phyloP scores from a whole-genome alignment of 2,329 filamentous ascomycete genomes.

The Xylariaceae sp. region DNA sequence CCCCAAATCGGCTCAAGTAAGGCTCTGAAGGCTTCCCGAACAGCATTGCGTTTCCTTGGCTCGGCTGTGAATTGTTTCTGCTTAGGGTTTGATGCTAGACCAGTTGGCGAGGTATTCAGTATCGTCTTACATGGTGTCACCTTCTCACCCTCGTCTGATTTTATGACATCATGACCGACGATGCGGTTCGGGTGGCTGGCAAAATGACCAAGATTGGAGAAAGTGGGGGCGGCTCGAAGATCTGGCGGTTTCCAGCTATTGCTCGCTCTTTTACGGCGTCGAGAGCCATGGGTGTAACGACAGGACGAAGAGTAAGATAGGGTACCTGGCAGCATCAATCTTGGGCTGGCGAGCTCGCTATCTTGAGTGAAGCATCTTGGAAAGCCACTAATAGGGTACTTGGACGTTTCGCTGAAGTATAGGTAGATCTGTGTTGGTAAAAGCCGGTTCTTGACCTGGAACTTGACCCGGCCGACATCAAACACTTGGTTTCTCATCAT shows the following conservation, averaged over 20 bases:
- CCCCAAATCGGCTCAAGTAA: too few relatives aligned
- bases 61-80: too few relatives aligned
- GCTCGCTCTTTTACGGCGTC: background rate
- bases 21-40: too few relatives aligned
- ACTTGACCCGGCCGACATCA: background rate
- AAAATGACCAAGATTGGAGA: background rate
- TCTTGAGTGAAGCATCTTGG: too few relatives aligned
- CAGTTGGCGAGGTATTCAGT: too few relatives aligned
- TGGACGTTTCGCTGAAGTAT: background rate
- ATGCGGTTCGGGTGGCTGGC: background rate
- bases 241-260: slow-evolving; percentile 1
- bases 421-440: background rate
- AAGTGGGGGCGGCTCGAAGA: background rate
- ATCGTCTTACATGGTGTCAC: too few relatives aligned
- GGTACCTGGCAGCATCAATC: too few relatives aligned
- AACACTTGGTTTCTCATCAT: background rate
- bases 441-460: background rate
- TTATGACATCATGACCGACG: background rate
- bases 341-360: too few relatives aligned
- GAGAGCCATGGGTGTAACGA: background rate
- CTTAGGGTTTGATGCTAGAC: too few relatives aligned
- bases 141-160: too few relatives aligned
- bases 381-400: too few relatives aligned
- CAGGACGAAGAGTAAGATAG: background rate
- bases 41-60: too few relatives aligned